phyloP scores from a whole-genome alignment of 805 yeast genomes.

The Kazachstania africana region DNA sequence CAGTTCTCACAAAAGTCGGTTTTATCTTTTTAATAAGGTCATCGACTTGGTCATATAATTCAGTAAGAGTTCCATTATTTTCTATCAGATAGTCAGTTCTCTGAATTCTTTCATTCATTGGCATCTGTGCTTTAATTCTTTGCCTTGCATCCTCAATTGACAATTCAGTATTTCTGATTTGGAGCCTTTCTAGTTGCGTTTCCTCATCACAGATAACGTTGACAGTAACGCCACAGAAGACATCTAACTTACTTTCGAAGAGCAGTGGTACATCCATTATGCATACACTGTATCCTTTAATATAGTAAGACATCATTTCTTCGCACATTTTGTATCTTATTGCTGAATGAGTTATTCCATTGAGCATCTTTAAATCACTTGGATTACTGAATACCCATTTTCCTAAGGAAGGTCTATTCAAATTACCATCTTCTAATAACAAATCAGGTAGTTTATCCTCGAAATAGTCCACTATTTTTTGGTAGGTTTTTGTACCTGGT shows the following conservation, averaged over 20 bases:
- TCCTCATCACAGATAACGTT: slow-evolving; percentile 53
- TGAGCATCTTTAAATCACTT: slow-evolving; percentile 46
- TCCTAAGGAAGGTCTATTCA: slow-evolving; percentile 68
- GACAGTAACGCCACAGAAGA: slow-evolving; percentile 57
- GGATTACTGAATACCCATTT: slow-evolving; percentile 62
- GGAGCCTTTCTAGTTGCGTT: slow-evolving; percentile 51
- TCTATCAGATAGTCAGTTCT: slow-evolving; percentile 58
- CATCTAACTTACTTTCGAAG: slow-evolving; percentile 67
- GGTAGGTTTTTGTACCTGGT: slow-evolving; percentile 68
- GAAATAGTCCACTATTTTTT: slow-evolving; percentile 52
- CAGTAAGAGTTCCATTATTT: slow-evolving; percentile 40
- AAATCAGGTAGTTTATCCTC: slow-evolving; percentile 40
- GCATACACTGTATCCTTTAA: slow-evolving; percentile 46
- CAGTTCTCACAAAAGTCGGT: slow-evolving; percentile 27
- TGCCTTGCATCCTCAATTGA: slow-evolving; percentile 53
- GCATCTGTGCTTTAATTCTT: slow-evolving; percentile 70
- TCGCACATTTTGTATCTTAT: slow-evolving; percentile 51
- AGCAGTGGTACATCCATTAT: slow-evolving; percentile 83
- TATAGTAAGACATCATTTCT: slow-evolving; percentile 45
- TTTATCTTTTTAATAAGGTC: slow-evolving; percentile 25
- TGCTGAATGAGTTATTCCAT: slow-evolving; percentile 79
- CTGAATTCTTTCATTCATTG: slow-evolving; percentile 41
- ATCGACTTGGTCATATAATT: slow-evolving; percentile 35
- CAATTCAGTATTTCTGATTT: slow-evolving; percentile 56
- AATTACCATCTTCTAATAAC: slow-evolving; percentile 29